Evolutionary conservation across 345 rosid species (phyloP), one percentile per base, ranked within the genome.

Genomic region (Populus simonii): DNA sequence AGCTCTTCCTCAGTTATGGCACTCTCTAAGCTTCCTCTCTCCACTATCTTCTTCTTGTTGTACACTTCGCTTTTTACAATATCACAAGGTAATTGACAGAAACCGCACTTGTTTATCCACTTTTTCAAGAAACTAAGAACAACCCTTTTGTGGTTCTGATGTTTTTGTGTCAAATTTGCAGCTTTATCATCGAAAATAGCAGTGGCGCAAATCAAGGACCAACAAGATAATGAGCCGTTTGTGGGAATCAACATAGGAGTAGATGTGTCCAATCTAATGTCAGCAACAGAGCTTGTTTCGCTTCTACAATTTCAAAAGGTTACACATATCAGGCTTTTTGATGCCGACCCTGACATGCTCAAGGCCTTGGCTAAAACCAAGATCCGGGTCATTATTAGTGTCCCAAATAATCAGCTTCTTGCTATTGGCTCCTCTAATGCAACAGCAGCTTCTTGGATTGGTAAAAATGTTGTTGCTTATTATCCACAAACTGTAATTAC

Each of bases 361-460:
- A 89, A 85, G 68, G 90, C 98, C 35, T 81, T 96, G 80, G 83
- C 98, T 3, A 90, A 87, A 81, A 92, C 99, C 80, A 92, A 93
- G 92, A 93, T 96, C 82, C 88, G 89, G 73, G 97, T 93, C 80
- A 88, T 93, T 31, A 82, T 92, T 79, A 90, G 96, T 23, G 96
- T 96, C 25, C 99, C 99, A 9, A 96, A 96, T 82, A 93, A 96
- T 66, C 98, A 96, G 88, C 89, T 96, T 70, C 92, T 93, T 55
- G 99, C 97, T 3, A 90, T 96, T 71, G 99, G 99, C 8, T 89
- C 98, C 31, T 92, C 98, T 6, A 96, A 92, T 76, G 74, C 90
- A 59, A 92, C 99, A 0, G 95, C 99, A 13, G 98, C 98, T 10
- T 81, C 94, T 0, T 96, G 98, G 99, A 81, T 96, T 61, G 90